A percentile compares a stretch with the other conserved stretches of the same genome.
phyloP scores from a whole-genome alignment of 2,329 filamentous ascomycete species.

The Talaromyces sp. region DNA sequence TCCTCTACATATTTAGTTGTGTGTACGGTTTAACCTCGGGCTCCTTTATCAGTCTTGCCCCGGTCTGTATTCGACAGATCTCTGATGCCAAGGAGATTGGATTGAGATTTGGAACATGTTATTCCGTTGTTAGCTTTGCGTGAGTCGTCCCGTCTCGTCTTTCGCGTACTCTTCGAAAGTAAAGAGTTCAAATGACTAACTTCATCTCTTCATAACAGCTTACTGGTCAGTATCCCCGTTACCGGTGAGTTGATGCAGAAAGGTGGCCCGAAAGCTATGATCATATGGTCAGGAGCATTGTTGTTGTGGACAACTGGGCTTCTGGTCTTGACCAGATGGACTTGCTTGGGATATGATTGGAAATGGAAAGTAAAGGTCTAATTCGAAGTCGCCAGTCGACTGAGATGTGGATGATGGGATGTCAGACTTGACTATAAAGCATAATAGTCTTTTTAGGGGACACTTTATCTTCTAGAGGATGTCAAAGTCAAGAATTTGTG shows the following conservation, averaged over 20 bases:
- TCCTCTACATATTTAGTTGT: conserved; percentile 40
- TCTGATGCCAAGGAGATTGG: conserved; percentile 47
- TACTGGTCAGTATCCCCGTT: conserved; percentile 46
- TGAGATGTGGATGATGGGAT: not conserved
- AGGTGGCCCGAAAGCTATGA: conserved; percentile 42
- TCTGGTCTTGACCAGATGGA: conserved; percentile 35
- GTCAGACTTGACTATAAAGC: not conserved
- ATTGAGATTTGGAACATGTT: conserved; percentile 46
- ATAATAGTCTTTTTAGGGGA: not conserved
- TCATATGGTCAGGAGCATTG: conserved; percentile 43
- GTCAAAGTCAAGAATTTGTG: too few species aligned
- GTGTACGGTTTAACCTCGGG: conserved; percentile 47
- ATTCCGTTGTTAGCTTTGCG: conserved; percentile 46
- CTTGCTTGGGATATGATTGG: conserved; percentile 37
- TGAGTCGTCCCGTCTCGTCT: conserved; percentile 17
- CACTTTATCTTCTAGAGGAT: not conserved
- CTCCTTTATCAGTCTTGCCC: conserved; percentile 43
- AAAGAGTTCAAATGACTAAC: not conserved
- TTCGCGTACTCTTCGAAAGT: not conserved
- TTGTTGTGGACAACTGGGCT: conserved; percentile 34
- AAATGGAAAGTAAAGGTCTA: conserved; percentile 34
- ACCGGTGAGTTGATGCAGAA: conserved; percentile 47
- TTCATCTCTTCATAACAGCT: conserved; percentile 18
- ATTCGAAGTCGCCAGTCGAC: not conserved
- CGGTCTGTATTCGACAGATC: conserved; percentile 46